Evolutionary conservation across 2,329 filamentous ascomycete species (phyloP).

Genomic region (Lecanicillium sp.): DNA sequence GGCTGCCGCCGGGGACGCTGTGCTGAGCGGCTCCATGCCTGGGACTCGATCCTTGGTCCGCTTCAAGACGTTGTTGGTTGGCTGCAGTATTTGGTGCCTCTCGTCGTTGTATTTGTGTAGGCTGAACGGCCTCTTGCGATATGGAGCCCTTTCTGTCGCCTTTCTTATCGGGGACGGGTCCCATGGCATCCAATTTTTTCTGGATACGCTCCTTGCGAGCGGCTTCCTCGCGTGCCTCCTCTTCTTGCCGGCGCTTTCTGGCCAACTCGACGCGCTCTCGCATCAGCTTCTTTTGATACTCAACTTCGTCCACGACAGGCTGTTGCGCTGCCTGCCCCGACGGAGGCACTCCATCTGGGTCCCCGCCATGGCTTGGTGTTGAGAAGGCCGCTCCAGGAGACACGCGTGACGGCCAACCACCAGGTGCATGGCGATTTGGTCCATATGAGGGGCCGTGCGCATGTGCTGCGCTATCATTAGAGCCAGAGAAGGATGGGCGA

Average conservation of each 20-base stretch:
- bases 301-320: constrained; percentile 39
- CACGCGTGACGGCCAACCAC: constrained; percentile 21
- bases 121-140: constrained; percentile 29
- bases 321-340: constrained; percentile 14
- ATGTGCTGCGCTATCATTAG: constrained; percentile 42
- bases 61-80: no score
- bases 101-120: constrained; percentile 27
- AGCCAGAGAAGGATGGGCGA: constrained; percentile 40
- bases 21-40: no score
- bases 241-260: constrained; percentile 57
- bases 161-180: constrained; percentile 53
- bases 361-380: constrained; percentile 24
- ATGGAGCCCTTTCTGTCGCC: constrained; percentile 43
- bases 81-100: constrained; percentile 12
- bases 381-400: constrained; percentile 36
- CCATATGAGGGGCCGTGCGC: constrained; percentile 18
- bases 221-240: constrained; percentile 66
- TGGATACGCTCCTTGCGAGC: constrained; percentile 62
- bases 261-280: constrained; percentile 60
- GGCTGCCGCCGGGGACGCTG: constrained; percentile 8
- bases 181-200: constrained; percentile 63
- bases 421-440: constrained; percentile 17
- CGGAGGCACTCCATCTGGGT: neutral
- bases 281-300: constrained; percentile 64
- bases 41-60: no score